Base-by-base conservation (phyloP, 2,329 filamentous ascomycete genomes). In the Diaporthe ampelina region DNA sequence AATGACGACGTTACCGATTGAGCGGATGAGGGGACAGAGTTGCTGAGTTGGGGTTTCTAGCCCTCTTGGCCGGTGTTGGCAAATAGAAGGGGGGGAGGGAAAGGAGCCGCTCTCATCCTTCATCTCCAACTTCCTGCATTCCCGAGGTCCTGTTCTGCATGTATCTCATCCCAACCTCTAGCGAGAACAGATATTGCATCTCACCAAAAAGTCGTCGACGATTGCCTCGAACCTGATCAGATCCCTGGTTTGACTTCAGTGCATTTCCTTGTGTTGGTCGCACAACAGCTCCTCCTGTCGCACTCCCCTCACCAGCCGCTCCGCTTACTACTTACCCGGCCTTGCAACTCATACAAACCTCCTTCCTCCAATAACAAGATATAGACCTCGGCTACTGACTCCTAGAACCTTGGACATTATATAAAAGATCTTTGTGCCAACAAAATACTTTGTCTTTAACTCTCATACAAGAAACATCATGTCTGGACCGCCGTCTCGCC, bases 401-500 rank as follows among this genome's bases (percentile, higher is more conserved):
- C 21, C 21, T 11, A 17, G 6, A 48, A 52, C 1, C 10, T 11
- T 11, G 19, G 29, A 11, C 5, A 1, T 1, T 11, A 32, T 17
- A 17, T 19, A 48, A 8, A 19, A 48, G 17, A n/a, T 15, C 3
- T n/a, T 24, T 24, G 26, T 35, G 61, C 45, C 21, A 37, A 24
- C 8, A 67, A 3, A 37, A 35, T 37, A 13, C n/a, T 24, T 7
- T 35, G 21, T 24, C 6, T 9, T n/a, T 3, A 19, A 9, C 1
- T 5, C 19, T 32, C 4, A 40, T 13, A n/a, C 6, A 8, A 50
- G 24, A 24, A 4, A 29, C 45, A 72, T 9, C 17, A 94, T 94
- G 92, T 92, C 92, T n/a, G 86, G 87, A 68, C 87, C 92, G 70
- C 84, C 87, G 32, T 90, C 90, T 56, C 91, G 92, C 75, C 87